Evolutionary conservation across 148 eudicot species (phyloP).

Genomic region (Oxyria digyna): DNA sequence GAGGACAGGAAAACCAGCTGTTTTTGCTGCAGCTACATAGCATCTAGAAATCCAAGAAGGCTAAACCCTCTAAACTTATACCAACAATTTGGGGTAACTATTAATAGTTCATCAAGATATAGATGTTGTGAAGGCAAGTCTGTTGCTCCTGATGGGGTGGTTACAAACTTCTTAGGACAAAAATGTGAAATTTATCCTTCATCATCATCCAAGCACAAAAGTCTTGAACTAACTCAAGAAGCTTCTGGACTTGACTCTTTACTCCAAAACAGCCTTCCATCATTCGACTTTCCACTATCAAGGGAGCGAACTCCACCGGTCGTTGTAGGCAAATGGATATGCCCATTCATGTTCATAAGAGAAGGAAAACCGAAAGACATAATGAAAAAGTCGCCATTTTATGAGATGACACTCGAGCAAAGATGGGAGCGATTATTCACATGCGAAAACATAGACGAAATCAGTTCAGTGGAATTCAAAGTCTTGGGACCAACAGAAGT

Average conservation of each 20-base stretch:
- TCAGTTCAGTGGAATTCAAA: slow-evolving; percentile 11
- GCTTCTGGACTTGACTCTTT: slow-evolving; percentile 36
- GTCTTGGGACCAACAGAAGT: slow-evolving; percentile 16
- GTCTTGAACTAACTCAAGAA: slow-evolving; percentile 8
- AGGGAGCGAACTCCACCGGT: slow-evolving; percentile 6
- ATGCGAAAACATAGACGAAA: slow-evolving; percentile 4
- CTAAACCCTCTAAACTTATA: slow-evolving; percentile 34
- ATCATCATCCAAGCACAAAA: background rate
- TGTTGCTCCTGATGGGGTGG: slow-evolving; percentile 30
- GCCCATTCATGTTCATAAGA: slow-evolving; percentile 26
- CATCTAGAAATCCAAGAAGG: slow-evolving; percentile 32
- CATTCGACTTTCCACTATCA: slow-evolving; percentile 25
- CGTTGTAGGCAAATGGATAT: slow-evolving; percentile 23
- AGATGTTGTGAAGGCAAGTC: slow-evolving; percentile 25
- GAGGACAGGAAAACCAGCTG: background rate
- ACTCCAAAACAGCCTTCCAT: slow-evolving; percentile 37
- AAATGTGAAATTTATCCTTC: slow-evolving; percentile 19
- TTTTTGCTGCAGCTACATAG: slow-evolving; percentile 19
- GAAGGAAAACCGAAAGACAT: slow-evolving; percentile 10
- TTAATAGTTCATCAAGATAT: background rate
- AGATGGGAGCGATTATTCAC: slow-evolving; percentile 21
- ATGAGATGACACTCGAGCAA: slow-evolving; percentile 25
- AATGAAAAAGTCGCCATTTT: slow-evolving; percentile 14
- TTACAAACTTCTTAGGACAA: slow-evolving; percentile 34
- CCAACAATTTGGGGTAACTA: slow-evolving; percentile 42